Conservation (phyloP, 129 eudicot species). For the Mikania micrantha region DNA sequence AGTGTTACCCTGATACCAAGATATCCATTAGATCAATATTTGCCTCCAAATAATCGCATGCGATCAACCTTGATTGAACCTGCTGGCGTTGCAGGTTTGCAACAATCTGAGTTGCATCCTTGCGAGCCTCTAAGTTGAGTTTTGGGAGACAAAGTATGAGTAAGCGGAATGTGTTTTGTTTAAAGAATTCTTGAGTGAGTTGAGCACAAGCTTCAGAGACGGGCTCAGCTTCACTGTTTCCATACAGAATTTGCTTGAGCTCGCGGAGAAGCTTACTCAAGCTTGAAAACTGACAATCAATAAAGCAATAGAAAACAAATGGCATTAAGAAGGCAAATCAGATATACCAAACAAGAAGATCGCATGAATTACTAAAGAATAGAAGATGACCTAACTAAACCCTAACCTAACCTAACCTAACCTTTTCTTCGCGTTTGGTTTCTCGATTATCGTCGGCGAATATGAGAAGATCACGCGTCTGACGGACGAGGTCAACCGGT, state of each 20-base stretch:
- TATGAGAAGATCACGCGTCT: conserved; percentile 73
- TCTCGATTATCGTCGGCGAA: conserved; percentile 49
- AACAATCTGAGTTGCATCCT: conserved; percentile 97
- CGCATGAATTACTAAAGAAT: too few relatives aligned
- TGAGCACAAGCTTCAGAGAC: conserved; percentile 91
- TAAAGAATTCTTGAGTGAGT: conserved; percentile 85
- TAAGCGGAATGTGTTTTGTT: conserved; percentile 69
- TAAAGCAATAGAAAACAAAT: neutral
- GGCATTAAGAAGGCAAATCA: too few relatives aligned
- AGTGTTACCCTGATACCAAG: conserved; percentile 73
- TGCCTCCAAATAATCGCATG: conserved; percentile 90
- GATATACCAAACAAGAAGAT: too few relatives aligned
- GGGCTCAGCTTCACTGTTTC: conserved; percentile 90
- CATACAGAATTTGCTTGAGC: conserved; percentile 64
- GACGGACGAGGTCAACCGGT: conserved; percentile 74
- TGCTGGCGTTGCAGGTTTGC: conserved; percentile 92
- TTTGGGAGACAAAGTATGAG: conserved; percentile 81
- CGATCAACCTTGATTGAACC: conserved; percentile 80
- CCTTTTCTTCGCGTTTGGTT: conserved; percentile 82
- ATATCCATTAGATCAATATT: conserved; percentile 89
- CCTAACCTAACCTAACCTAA: too few relatives aligned
- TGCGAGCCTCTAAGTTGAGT: conserved; percentile 79
- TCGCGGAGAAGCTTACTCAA: conserved; percentile 63
- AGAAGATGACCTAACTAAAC: too few relatives aligned
- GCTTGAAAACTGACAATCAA: conserved; percentile 20